phyloP scores from a whole-genome alignment of 768 basidiomycete genomes.

The Kwoniella sp. region DNA sequence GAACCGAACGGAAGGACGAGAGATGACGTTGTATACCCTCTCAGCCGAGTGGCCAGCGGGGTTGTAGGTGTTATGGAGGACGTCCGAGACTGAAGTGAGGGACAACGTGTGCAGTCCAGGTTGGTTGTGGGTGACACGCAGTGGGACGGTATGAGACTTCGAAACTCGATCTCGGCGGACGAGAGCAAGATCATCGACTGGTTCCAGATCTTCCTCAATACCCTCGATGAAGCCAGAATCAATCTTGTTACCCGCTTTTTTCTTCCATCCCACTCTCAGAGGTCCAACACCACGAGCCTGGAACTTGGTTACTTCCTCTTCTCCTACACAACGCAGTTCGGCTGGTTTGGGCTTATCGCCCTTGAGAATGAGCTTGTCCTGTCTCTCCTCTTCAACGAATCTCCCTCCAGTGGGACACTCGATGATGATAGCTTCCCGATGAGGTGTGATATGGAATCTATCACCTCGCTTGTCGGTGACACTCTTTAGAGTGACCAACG shows the following conservation, averaged over 20 bases:
- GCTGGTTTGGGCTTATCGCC: constrained; percentile 63
- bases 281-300: constrained; percentile 48
- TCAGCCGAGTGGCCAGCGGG: constrained; percentile 41
- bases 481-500: constrained; percentile 71
- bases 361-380: constrained; percentile 61
- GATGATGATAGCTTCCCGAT: constrained; percentile 67
- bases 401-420: constrained; percentile 75
- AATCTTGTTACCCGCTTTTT: constrained; percentile 32
- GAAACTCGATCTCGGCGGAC: constrained; percentile 37
- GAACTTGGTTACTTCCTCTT: constrained; percentile 44
- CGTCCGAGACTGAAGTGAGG: constrained; percentile 69
- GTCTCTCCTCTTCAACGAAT: constrained; percentile 61
- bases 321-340: constrained; percentile 49
- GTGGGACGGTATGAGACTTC: constrained; percentile 45
- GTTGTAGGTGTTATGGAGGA: constrained; percentile 72
- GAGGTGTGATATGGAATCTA: constrained; percentile 70
- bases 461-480: constrained; percentile 71
- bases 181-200: constrained; percentile 29
- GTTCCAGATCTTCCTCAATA: constrained; percentile 43
- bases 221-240: constrained; percentile 48
- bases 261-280: constrained; percentile 45
- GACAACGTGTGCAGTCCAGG: constrained; percentile 66
- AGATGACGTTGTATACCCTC: constrained; percentile 70
- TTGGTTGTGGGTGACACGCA: constrained; percentile 38
- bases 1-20: constrained; percentile 73